Base-by-base conservation (phyloP, 208 protist species). In the Acanthamoeba polyphaga region DNA sequence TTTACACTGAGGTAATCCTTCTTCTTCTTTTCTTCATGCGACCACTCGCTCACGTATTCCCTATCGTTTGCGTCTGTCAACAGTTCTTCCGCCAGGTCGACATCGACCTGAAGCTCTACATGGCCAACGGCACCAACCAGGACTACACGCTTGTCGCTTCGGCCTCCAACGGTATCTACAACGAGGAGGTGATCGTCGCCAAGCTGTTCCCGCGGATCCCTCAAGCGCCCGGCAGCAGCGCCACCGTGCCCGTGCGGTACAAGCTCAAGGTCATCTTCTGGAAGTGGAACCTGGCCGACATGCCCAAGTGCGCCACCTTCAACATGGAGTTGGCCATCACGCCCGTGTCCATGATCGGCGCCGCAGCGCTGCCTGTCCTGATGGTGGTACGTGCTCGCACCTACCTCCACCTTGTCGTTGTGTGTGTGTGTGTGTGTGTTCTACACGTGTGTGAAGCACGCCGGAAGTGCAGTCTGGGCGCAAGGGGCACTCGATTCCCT, bases 171-270 rank as follows among this genome's bases (percentile, higher is more conserved):
- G 88, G 88, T 24, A 80, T 93, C 43, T 93, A 80, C 64, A 72
- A 93, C 62, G 88, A 93, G 64, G 88, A 93, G 64, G 88, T 93
- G n/a, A 93, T 93, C 46, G 88, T 93, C 8, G 27, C 88, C 88
- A 93, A 93, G 88, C 88, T 93, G n/a, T 12, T 72, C 19, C 34
- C 85, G 17, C 24, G 38, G n/a, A 91, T 91, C 15, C 34, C 24
- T 10, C 53, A 72, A 19, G 15, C 34, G 72, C 72, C 72, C 27
- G 38, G 72, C 38, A 51, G 27, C 38, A 32, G 22, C 88, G 27
- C 43, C 62, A 32, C 22, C 22, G 85, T 91, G 64, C 62, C 88
- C n/a, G 66, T 27, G 29, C 62, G 49, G n/a, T 93, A 93, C 88
- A 93, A 60, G 53, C 68, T 93, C 43, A 72, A 78, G 66, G 43